Conservation (phyloP, 1,139 yeast genomes). For the Suhomyces wounanorum region DNA sequence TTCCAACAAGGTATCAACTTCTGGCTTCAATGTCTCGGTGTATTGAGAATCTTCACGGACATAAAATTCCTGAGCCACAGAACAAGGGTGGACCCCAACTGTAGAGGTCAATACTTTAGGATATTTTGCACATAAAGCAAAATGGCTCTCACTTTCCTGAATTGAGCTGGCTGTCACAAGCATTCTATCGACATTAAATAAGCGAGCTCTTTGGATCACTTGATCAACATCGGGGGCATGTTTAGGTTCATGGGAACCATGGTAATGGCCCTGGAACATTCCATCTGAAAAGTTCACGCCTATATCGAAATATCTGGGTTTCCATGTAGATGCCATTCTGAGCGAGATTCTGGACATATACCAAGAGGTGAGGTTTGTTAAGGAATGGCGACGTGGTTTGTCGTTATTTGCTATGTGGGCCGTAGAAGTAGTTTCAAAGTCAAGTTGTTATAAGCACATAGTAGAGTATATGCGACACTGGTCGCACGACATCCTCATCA, state of each 20-base stretch:
- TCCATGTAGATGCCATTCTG: conserved; percentile 27
- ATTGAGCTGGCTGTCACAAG: conserved; percentile 83
- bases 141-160: conserved; percentile 56
- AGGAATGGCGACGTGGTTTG: too few species aligned
- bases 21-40: conserved; percentile 26
- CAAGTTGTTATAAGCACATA: background rate
- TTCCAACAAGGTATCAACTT: conserved; percentile 41
- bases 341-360: conserved; percentile 5
- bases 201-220: conserved; percentile 67
- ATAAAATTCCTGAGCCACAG: conserved; percentile 63
- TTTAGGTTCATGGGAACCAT: conserved; percentile 53
- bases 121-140: conserved; percentile 34
- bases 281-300: conserved; percentile 88
- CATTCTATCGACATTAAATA: conserved; percentile 65
- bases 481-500: background rate
- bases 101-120: conserved; percentile 58
- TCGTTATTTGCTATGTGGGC: too few species aligned
- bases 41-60: conserved; percentile 18
- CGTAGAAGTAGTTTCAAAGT: background rate
- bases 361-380: background rate
- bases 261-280: conserved; percentile 82
- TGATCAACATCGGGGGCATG: conserved; percentile 69
- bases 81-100: conserved; percentile 94
- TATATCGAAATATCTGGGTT: conserved; percentile 49
- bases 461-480: background rate